A percentile compares a stretch with the other conserved stretches of the same genome.
Conservation (phyloP, 805 yeast species). For the Suhomyces xylopsoci region DNA sequence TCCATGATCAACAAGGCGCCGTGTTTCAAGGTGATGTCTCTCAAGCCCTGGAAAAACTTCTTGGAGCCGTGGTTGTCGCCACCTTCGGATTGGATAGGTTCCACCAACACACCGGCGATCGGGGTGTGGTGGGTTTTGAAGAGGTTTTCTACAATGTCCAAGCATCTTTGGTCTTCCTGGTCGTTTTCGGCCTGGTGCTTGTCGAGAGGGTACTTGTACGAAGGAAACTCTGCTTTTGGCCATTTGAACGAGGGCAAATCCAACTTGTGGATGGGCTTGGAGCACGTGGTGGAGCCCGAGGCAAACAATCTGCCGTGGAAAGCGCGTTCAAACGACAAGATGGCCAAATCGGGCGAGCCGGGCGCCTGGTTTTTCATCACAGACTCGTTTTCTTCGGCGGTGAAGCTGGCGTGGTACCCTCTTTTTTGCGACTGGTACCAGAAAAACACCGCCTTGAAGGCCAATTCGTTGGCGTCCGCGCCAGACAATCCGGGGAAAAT, state of each 20-base stretch:
- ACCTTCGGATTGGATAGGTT: slow-evolving; percentile 91
- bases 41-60: slow-evolving; percentile 75
- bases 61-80: slow-evolving; percentile 86
- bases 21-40: slow-evolving; percentile 69
- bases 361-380: slow-evolving; percentile 84
- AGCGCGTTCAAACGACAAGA: slow-evolving; percentile 80
- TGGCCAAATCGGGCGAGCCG: slow-evolving; percentile 84
- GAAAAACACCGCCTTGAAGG: slow-evolving; percentile 85
- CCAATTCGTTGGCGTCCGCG: slow-evolving; percentile 86
- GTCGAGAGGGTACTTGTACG: slow-evolving; percentile 79
- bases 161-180: slow-evolving; percentile 78
- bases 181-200: slow-evolving; percentile 60
- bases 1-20: slow-evolving; percentile 74
- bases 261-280: slow-evolving; percentile 92
- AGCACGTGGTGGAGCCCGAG: slow-evolving; percentile 84
- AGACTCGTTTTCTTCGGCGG: slow-evolving; percentile 64
- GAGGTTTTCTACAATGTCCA: slow-evolving; percentile 68
- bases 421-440: slow-evolving; percentile 70
- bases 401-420: slow-evolving; percentile 57
- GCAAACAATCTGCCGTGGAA: slow-evolving; percentile 97
- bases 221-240: slow-evolving; percentile 95
- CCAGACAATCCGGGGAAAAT: slow-evolving; percentile 83
- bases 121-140: slow-evolving; percentile 68
- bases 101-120: slow-evolving; percentile 85
- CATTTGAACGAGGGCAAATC: slow-evolving; percentile 91